phyloP scores from a whole-genome alignment of 495 filamentous ascomycete genomes.

The Neurospora discreta region DNA sequence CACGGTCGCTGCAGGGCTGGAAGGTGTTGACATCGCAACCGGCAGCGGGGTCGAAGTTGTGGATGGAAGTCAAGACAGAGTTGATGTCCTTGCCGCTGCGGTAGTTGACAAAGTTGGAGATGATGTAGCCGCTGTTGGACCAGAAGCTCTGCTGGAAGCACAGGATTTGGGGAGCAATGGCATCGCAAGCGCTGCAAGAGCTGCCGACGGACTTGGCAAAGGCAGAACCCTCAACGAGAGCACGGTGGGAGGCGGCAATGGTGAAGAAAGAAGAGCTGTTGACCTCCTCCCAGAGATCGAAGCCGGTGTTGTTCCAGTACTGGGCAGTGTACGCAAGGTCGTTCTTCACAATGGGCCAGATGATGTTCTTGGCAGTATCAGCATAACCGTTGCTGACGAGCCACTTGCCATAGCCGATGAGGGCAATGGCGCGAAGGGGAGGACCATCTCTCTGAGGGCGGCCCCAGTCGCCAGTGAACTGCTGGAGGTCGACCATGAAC shows the following conservation, averaged over 20 bases:
- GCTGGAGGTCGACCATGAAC: constrained; percentile 47
- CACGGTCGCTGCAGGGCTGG: constrained; percentile 53
- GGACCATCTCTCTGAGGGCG: constrained; percentile 65
- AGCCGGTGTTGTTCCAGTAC: constrained; percentile 61
- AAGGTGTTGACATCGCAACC: constrained; percentile 47
- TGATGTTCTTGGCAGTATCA: constrained; percentile 24
- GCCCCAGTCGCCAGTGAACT: constrained; percentile 56
- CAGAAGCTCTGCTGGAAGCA: constrained; percentile 59
- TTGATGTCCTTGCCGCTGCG: constrained; percentile 53
- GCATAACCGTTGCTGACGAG: constrained; percentile 37
- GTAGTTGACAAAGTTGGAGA: constrained; percentile 41
- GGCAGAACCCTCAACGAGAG: constrained; percentile 52
- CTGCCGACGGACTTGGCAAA: constrained; percentile 38
- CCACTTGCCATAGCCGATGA: constrained; percentile 37
- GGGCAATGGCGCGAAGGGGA: constrained; percentile 53
- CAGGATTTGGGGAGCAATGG: constrained; percentile 47
- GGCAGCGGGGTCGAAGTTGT: constrained; percentile 50
- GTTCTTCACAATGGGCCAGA: constrained; percentile 56
- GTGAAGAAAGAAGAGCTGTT: constrained; percentile 51
- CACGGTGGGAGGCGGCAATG: constrained; percentile 29
- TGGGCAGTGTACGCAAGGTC: constrained; percentile 60
- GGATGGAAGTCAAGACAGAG: constrained; percentile 49
- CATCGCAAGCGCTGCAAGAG: constrained; percentile 36
- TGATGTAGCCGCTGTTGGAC: constrained; percentile 40
- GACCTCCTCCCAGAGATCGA: constrained; percentile 66